Conservation (phyloP, 305 asterid species). For the Fraxinus sp. region DNA sequence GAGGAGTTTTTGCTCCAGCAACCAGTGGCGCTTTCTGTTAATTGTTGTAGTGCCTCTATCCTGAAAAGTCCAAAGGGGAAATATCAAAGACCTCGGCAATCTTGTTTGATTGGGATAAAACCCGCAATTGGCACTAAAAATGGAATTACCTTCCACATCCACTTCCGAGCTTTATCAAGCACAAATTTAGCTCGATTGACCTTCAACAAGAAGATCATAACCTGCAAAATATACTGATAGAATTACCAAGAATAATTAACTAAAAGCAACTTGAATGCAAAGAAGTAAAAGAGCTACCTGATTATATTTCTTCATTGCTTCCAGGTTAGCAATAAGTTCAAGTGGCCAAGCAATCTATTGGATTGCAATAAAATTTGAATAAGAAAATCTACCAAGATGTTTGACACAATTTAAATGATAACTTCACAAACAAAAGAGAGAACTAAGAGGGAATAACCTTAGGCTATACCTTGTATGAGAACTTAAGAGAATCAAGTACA, state of each 20-base stretch:
- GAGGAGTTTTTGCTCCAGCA: conserved; percentile 88
- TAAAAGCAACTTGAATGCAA: conserved; percentile 10
- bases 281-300: conserved; percentile 52
- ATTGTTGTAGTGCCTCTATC: conserved; percentile 59
- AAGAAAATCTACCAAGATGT: neutral
- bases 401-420: conserved; percentile 10
- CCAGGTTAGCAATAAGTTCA: conserved; percentile 87
- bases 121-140: conserved; percentile 1
- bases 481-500: conserved; percentile 72
- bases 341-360: conserved; percentile 94
- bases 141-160: conserved; percentile 92
- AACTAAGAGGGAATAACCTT: conserved; percentile 18
- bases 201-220: conserved; percentile 89
- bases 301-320: conserved; percentile 88
- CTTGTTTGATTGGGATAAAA: conserved; percentile 5
- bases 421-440: conserved; percentile 15
- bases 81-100: conserved; percentile 17
- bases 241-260: conserved; percentile 19
- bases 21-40: conserved; percentile 79
- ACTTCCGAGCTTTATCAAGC: conserved; percentile 87
- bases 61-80: conserved; percentile 44
- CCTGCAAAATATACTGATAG: conserved; percentile 46
- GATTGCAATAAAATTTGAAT: conserved; percentile 21
- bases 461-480: conserved; percentile 74
- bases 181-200: conserved; percentile 92